Base-by-base conservation (phyloP, 768 basidiomycete genomes). In the Pleurotus giganteus region DNA sequence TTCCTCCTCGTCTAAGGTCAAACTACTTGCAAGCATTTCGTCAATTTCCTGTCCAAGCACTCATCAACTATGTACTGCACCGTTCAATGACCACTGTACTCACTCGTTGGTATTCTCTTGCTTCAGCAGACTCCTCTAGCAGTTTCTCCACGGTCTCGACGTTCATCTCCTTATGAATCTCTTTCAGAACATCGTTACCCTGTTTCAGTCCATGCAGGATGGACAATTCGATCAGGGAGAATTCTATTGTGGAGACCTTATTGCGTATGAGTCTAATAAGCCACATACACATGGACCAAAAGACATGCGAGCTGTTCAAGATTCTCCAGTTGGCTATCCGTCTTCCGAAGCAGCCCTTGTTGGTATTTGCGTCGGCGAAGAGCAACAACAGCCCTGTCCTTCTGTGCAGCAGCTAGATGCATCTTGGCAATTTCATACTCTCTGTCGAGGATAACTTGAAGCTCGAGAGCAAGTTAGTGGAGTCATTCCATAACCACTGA, bases 211-310 rank as follows among this genome's bases (percentile, higher is more conserved):
- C 97, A 67, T 93, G 92, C 29, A 98, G 65, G 8, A 99, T 91
- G 2, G 94, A 94, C 42, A 91, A 84, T 69, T 98, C 91, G 19
- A 98, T 85, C 46, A 95, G 78, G 5, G 97, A 94, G 74, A 97
- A 98, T 68, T 99, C 97, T 63, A 99, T 97, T 0, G 89, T 91
- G 3, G 93, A 91, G 23, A 98, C 94, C 96, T 99, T 27, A 15
- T 32, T 31, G 12, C 5, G 34, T 2, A 7, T 49, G 5, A 52
- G 21, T 6, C 21, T 13, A 13, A n/a, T 36, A 19, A 36, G 29
- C 26, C 32, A 34, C 37, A 46, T 17, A 34, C 8, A 17, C 59
- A 51, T 42, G 43, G 32, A 43, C 9, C 15, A 21, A 15, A 37
- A 17, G 32, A 72, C 85, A 58, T 58, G 94, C 96, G 46, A 98